Conservation (phyloP, 257 asterid species). For the Mentha longifolia region DNA sequence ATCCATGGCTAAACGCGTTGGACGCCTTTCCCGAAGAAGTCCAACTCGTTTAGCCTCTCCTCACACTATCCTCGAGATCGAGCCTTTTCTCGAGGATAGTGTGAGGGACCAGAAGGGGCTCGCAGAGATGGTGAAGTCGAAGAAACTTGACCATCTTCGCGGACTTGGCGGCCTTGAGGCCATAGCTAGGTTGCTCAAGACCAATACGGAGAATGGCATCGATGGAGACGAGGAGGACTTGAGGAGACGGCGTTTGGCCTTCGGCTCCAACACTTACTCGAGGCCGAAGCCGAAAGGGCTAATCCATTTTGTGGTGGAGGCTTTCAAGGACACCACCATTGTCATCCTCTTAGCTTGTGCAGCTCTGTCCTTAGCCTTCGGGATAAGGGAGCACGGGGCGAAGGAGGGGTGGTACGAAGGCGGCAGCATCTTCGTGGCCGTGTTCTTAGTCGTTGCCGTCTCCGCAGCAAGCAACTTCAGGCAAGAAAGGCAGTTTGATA, state of each 20-base stretch:
- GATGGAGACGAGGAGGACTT: conserved; percentile 45
- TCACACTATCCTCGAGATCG: conserved; percentile 41
- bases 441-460: conserved; percentile 57
- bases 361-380: conserved; percentile 53
- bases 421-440: conserved; percentile 55
- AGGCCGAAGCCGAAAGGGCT: conserved; percentile 48
- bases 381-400: conserved; percentile 49
- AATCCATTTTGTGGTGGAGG: conserved; percentile 42
- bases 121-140: conserved; percentile 39
- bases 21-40: conserved; percentile 1
- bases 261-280: conserved; percentile 55
- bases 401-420: conserved; percentile 69
- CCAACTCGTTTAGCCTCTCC: conserved; percentile 12
- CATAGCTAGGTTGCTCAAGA: conserved; percentile 39
- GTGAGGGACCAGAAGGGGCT: conserved; percentile 27
- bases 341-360: conserved; percentile 56
- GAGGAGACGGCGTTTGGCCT: conserved; percentile 23
- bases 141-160: conserved; percentile 28
- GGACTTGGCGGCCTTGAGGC: conserved; percentile 47
- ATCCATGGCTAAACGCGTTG: conserved; percentile 37
- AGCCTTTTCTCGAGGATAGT: not conserved
- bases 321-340: conserved; percentile 54
- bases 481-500: conserved; percentile 52
- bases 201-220: conserved; percentile 54
- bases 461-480: conserved; percentile 59